Conservation (phyloP, 352 stramenopile species). For the Blastocystis sp. region DNA sequence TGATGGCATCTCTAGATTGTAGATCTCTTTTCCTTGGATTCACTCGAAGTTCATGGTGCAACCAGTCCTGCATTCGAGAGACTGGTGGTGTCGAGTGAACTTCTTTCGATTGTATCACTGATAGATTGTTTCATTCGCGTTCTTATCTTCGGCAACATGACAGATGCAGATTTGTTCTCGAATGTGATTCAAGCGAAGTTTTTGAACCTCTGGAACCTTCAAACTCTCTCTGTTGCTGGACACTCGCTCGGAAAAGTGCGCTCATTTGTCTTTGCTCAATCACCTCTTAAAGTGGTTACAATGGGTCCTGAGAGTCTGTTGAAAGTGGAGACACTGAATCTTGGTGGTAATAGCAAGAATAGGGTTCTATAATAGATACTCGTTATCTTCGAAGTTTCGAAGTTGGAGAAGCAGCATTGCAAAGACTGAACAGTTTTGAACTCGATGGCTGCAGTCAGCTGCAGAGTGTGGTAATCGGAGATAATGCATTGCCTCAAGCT, state of each 20-base stretch:
- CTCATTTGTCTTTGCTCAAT: not conserved
- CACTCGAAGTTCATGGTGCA: too few species aligned
- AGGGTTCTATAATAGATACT: not conserved
- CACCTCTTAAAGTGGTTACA: not conserved
- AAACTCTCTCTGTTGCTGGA: not conserved
- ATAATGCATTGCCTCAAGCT: not conserved
- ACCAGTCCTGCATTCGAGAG: too few species aligned
- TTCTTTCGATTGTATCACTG: not conserved
- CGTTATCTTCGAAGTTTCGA: not conserved
- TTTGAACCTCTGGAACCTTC: not conserved
- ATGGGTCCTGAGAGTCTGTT: not conserved
- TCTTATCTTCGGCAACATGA: not conserved
- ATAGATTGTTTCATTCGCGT: not conserved
- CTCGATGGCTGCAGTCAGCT: not conserved
- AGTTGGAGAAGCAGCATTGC: not conserved
- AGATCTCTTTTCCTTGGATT: too few species aligned
- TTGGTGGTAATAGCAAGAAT: not conserved
- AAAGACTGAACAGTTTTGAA: not conserved
- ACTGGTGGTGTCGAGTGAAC: too few species aligned
- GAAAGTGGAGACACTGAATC: not conserved
- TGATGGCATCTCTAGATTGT: too few species aligned
- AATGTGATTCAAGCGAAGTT: not conserved
- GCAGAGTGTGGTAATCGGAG: not conserved
- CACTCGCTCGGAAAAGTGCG: not conserved
- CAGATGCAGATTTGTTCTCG: not conserved